Evolutionary conservation across 495 filamentous ascomycete species (phyloP), one percentile per base, ranked within the genome.

Genomic region (Penicillium coprophilum): DNA sequence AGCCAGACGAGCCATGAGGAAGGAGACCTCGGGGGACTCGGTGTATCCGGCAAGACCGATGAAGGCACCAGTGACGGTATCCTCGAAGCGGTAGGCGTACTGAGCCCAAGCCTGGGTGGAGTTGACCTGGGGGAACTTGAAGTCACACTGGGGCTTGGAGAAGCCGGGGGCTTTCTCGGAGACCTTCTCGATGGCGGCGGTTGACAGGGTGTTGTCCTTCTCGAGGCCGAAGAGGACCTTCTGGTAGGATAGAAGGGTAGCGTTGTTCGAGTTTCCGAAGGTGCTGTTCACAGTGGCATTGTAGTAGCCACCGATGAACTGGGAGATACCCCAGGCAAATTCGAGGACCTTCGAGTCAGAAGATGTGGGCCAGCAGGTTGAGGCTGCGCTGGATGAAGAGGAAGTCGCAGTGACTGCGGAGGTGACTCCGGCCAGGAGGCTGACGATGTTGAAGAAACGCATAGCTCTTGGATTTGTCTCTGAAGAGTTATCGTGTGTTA

Each of bases 11-110:
- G 71, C 63, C 31, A 70, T 36, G 12, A 73, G 58, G 62, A 73
- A 71, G 11, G 71, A 58, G 12, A 71, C 65, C 61, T 73, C 67
- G 20, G 69, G 71, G 0, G 69, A 58, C 43, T 66, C 61, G 39
- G 71, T 71, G 57, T 65, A 73, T 5, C 63, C 71, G 11, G 71
- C 58, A 2, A 64, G 60, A 19, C 65, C 71, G 46, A 71, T 66
- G 50, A 66, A 62, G 30, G 65, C 71, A 30, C 69, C 66, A 34
- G 59, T 45, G 41, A 70, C 59, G 15, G 55, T 64, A 15, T 47
- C 28, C 55, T 73, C 69, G 19, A 73, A 52, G 13, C 50, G 38
- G 45, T 63, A 58, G 23, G 67, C 68, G 23, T 43, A 70, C 38
- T 47, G 40, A 12, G 64, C 50, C 43, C 57, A 73, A 12, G 52